These are phyloP conservation scores for Aspergillus sp. DNA, from an alignment of 2,329 filamentous ascomycete species.

Conservation along the genomic window DNA sequence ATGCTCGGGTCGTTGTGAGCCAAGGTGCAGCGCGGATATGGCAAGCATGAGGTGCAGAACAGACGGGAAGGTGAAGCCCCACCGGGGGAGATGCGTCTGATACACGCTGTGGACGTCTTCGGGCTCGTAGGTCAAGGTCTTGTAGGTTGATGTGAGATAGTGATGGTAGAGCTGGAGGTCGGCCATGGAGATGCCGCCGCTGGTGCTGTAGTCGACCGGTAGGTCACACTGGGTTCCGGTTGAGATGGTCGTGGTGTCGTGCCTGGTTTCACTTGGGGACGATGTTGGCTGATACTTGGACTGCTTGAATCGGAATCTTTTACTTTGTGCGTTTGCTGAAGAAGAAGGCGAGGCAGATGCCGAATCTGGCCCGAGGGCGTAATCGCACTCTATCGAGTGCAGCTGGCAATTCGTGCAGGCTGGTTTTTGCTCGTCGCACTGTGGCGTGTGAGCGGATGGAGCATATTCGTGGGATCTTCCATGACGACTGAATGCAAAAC, in stretches of 20 bases:
- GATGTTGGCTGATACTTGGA: constrained; percentile 18
- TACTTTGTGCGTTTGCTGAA: constrained; percentile 1
- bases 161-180: constrained; percentile 35
- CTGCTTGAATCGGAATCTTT: constrained; percentile 18
- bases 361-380: constrained; percentile 3
- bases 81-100: constrained; percentile 30
- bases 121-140: constrained; percentile 23
- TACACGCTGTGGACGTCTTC: constrained; percentile 25
- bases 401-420: constrained; percentile 29
- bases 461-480: neutral
- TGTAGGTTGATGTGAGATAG: constrained; percentile 25
- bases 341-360: constrained; percentile 10
- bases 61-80: constrained; percentile 30
- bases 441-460: constrained; percentile 8
- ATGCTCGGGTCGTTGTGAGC: constrained; percentile 17
- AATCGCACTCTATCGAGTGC: constrained; percentile 29
- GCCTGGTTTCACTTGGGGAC: constrained; percentile 2
- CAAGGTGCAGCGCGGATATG: constrained; percentile 29
- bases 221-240: constrained; percentile 18
- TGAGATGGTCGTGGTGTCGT: neutral
- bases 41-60: constrained; percentile 34
- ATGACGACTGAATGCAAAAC: neutral
- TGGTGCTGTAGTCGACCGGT: constrained; percentile 2
- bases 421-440: constrained; percentile 37
- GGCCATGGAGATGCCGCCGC: constrained; percentile 21